Percentiles rank a stretch among this genome's conserved stretches.
Conservation (phyloP, 306 rosid species). For the Phaseolus lunatus region DNA sequence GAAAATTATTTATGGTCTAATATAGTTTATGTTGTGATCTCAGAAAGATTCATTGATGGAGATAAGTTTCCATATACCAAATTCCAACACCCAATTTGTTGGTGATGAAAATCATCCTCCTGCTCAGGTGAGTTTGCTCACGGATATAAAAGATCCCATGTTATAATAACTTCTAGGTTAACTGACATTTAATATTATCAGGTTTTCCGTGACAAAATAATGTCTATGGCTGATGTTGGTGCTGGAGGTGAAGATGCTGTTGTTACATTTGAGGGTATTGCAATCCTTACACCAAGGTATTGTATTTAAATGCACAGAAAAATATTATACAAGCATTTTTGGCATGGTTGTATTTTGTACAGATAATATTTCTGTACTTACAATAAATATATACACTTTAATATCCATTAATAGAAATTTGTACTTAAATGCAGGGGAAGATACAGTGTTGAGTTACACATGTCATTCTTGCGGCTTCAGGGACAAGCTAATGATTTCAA, state of each 20-base stretch:
- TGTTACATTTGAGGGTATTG: constrained; percentile 98
- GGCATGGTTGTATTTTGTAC: constrained; percentile 19
- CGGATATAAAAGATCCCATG: constrained; percentile 7
- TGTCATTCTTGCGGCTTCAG: constrained; percentile 91
- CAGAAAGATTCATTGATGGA: constrained; percentile 99
- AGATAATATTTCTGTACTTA: constrained; percentile 1
- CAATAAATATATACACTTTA: neutral
- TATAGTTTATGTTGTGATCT: constrained; percentile 31
- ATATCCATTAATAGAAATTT: constrained; percentile 39
- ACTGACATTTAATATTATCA: constrained; percentile 43
- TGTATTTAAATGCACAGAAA: constrained; percentile 30
- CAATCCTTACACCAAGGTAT: constrained; percentile 97
- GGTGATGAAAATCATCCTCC: constrained; percentile 95
- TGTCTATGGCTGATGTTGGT: constrained; percentile 96
- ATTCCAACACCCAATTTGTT: constrained; percentile 93
- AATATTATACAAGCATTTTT: constrained; percentile 12
- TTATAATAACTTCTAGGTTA: constrained; percentile 31
- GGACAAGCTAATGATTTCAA: constrained; percentile 99
- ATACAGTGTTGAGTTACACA: constrained; percentile 93
- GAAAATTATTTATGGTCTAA: constrained; percentile 22
- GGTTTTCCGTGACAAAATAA: constrained; percentile 96
- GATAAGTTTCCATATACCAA: constrained; percentile 95
- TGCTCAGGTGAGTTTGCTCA: constrained; percentile 78
- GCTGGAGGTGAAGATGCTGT: constrained; percentile 95
- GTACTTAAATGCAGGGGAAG: constrained; percentile 76